phyloP scores from a whole-genome alignment of 139 green algal genomes.

The Micractinium sp. region DNA sequence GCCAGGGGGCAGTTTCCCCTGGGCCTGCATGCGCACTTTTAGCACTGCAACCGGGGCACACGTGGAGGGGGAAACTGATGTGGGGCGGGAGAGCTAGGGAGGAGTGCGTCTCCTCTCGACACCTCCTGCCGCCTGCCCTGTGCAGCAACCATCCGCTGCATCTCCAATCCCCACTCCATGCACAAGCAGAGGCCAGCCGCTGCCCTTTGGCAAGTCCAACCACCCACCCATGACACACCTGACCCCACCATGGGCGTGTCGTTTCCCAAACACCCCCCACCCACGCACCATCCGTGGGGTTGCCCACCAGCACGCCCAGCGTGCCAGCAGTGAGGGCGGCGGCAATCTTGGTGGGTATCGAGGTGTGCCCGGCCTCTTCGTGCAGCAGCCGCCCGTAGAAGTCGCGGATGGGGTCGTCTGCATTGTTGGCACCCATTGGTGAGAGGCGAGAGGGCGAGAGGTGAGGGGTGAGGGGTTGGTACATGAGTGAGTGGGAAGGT shows the following conservation, averaged over 20 bases:
- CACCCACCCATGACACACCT: no score
- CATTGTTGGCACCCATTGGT: no score
- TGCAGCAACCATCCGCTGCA: neutral
- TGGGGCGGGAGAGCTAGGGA: neutral
- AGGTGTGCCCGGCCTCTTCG: neutral
- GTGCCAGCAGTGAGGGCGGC: conserved; percentile 4
- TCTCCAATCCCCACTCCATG: neutral
- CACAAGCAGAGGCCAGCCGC: no score
- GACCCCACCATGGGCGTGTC: no score
- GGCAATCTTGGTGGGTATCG: conserved; percentile 10
- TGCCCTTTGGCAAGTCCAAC: no score
- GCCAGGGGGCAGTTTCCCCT: conserved; percentile 85
- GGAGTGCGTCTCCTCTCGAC: neutral
- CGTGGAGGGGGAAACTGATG: no score
- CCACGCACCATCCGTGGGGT: neutral
- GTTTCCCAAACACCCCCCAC: neutral
- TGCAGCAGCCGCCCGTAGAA: neutral
- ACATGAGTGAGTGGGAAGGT: no score
- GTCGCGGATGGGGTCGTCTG: conserved; percentile 81
- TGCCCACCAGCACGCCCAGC: conserved; percentile 18
- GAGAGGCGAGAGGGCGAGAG: no score
- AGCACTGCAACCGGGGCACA: conserved; percentile 57
- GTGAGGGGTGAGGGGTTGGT: no score
- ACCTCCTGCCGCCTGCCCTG: neutral
- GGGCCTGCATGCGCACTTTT: conserved; percentile 96